Evolutionary conservation across 2,329 filamentous ascomycete genomes (phyloP), one percentile per base, ranked within the genome.

Genomic region (Ophidiomyces ophidiicola): DNA sequence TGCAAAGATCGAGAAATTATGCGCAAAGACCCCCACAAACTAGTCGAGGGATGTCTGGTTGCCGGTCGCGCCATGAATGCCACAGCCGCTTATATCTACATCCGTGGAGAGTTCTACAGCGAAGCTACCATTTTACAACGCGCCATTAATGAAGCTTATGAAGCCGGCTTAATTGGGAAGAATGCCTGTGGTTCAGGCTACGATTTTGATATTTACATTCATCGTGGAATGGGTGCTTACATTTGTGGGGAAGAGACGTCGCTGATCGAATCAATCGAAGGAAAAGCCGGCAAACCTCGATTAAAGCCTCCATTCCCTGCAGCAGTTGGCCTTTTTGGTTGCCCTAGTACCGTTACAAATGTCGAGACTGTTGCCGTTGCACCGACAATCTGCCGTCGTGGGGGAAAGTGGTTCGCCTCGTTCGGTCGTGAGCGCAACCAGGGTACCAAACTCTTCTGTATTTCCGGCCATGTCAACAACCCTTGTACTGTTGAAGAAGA

Each of bases 1-100:
- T 98, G 90, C 79, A 98, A 98, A 71, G 90, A 98, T 65, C 81
- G 90, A 59, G 90, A 98, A 66, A 98, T 98, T 53, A 98, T 98
- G 90, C 86, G 90, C 67, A 98, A 98, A 70, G 90, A 98, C 62
- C 90, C 90, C 47, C 90, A 98, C 72, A 98, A 98, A 74, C 82
- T 98, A 49, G 72, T 98, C 58, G 90, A 98, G 69, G 90, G 90
- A 60, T 98, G 90, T 65, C 72, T 98, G 48, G 81, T 98, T 34
- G 86, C 90, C 50, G 90, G 90, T 37, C 82, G 90, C 59, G 87
- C 90, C 58, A 98, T 98, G 90, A 98, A 98, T 69, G 90, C 87
- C 58, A 90, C 84, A 33, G 90, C 90, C 44, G 90, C 90, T 51
- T 98, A 98, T 69, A 98, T 98, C 61, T 98, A 98, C 66, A 98